Base-by-base conservation (phyloP, 2,329 filamentous ascomycete genomes). In the Harringtonia aguacate region DNA sequence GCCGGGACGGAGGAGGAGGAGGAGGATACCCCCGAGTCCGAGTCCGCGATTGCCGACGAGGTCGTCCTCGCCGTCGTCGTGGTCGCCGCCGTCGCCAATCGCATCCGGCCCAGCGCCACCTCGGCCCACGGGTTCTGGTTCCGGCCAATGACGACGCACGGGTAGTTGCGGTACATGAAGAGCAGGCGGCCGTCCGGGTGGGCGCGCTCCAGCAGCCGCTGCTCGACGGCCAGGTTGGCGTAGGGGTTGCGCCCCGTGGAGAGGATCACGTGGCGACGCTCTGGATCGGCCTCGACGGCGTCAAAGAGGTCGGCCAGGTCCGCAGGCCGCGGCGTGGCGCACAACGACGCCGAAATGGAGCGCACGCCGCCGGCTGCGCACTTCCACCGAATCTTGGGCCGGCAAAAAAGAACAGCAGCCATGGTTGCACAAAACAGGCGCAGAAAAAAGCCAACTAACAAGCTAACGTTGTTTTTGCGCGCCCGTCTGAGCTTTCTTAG, bases 111-210 rank as follows among this genome's bases (percentile, higher is more conserved):
- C 9, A 95, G 72, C 58, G 94, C 86, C 49, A 86, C 80, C 66
- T 98, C 92, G 9, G 86, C 72, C 92, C 90, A 98, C 43, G 92
- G 92, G 61, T 98, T 98, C 67, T 98, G 92, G 61, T 98, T 98
- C 48, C 92, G 81, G 36, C 92, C 92, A 53, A 98, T 82, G 58
- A 98, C 81, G 47, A 98, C 75, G 59, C 86, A 88, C 1, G 90
- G 88, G 31, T 77, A 65, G 64, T 98, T 97, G 55, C 79, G 76
- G 66, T 97, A 98, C 41, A 95, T 75, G 45, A 97, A 84, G 2
- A 97, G 75, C 41, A 97, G 64, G 14, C 76, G 82, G 13, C 87
- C 87, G 48, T 84, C 75, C 8, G 78, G 69, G 2, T 81, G 75
- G 0, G 83, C 81, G 44, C 79, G 78, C 55, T 86, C 79, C 8